These are phyloP conservation scores for Monosporascus sp. DNA, from an alignment of 2,329 filamentous ascomycete genomes.

Conservation along the genomic window DNA sequence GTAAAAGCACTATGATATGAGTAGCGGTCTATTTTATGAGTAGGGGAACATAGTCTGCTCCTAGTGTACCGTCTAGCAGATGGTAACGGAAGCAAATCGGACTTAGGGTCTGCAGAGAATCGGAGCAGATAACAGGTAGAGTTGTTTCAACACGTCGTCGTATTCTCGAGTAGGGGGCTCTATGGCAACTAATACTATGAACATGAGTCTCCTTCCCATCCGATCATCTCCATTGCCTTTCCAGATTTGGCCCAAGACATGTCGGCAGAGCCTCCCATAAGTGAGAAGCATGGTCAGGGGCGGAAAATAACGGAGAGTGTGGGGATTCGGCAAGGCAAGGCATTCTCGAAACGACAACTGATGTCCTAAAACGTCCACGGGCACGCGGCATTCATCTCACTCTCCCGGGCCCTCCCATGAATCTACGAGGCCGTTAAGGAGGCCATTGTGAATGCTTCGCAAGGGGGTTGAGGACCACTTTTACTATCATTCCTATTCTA, in stretches of 20 bases:
- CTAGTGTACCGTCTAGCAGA: not conserved
- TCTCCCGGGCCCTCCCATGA: constrained; percentile 7
- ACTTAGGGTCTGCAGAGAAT: not conserved
- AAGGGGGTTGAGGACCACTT: not conserved
- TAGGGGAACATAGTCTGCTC: not conserved
- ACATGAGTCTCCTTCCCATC: constrained; percentile 6
- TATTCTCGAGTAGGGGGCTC: constrained; percentile 7
- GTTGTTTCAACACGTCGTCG: constrained; percentile 6
- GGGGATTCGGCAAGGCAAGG: constrained; percentile 24
- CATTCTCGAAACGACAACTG: constrained; percentile 16
- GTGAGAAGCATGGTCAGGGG: constrained; percentile 10
- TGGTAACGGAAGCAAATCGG: not conserved
- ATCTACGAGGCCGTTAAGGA: not conserved
- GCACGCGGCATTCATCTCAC: constrained; percentile 11
- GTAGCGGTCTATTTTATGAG: too few relatives aligned
- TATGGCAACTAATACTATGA: constrained; percentile 16
- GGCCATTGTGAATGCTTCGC: not conserved
- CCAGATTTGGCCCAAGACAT: constrained; percentile 9
- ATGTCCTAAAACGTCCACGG: constrained; percentile 12
- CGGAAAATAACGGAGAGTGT: constrained; percentile 21
- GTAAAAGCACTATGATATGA: not conserved
- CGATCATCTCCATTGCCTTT: constrained; percentile 14
- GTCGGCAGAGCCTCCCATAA: constrained; percentile 5
- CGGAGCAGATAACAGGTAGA: constrained; percentile 4
- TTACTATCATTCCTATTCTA: constrained; percentile 7